A percentile compares a stretch with the other conserved stretches of the same genome.
phyloP scores from a whole-genome alignment of 176 grass and related monocot species.

The Paspalum vaginatum region DNA sequence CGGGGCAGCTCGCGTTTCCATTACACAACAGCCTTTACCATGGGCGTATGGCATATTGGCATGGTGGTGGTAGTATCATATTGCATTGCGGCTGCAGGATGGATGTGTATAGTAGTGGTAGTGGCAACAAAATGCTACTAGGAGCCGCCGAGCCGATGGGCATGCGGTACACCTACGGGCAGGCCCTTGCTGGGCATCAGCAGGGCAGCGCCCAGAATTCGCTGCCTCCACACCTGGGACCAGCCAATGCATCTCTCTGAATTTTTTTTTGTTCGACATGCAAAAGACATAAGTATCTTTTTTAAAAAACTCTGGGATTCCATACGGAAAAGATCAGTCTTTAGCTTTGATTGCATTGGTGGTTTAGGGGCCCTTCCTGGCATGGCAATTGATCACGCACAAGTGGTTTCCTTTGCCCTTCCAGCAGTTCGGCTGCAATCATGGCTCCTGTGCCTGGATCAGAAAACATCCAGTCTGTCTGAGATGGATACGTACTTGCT shows the following conservation, averaged over 20 bases:
- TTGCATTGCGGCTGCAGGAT: neutral
- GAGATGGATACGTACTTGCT: neutral
- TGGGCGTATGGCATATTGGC: neutral
- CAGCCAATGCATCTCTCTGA: neutral
- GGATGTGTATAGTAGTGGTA: neutral
- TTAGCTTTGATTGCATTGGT: neutral
- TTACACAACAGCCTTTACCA: neutral
- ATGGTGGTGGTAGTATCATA: neutral
- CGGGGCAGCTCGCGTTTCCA: slow-evolving; percentile 15
- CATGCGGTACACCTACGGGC: neutral
- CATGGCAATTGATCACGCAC: neutral
- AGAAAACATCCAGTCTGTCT: slow-evolving; percentile 11
- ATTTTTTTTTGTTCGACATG: neutral
- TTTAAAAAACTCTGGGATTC: neutral
- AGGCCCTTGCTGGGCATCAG: neutral
- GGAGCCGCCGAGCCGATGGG: neutral
- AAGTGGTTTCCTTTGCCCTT: neutral
- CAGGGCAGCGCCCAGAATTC: slow-evolving; percentile 21
- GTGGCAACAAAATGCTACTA: neutral
- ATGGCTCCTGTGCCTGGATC: neutral
- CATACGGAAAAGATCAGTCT: neutral
- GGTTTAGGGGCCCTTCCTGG: neutral
- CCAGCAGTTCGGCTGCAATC: neutral
- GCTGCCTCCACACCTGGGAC: neutral
- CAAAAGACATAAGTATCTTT: neutral